Evolutionary conservation across 2,329 filamentous ascomycete species (phyloP), one percentile per base, ranked within the genome.

Genomic region (Fusarium zealandicum): DNA sequence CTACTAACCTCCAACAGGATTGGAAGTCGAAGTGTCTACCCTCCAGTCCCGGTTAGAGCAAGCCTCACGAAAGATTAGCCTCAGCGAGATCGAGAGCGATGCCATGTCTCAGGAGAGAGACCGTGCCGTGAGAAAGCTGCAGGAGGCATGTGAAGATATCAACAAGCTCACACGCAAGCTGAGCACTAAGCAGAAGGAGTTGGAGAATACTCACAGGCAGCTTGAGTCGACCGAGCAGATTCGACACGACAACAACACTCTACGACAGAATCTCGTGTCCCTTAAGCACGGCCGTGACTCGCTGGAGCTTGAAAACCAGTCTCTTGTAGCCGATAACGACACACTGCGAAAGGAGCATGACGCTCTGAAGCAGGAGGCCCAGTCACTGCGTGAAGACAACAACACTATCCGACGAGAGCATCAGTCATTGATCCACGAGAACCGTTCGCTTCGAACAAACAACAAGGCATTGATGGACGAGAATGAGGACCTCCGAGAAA

Each of bases 41-140:
- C 74, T 90, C 31, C 83, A 88, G 64, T 76, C 80, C 7, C 84
- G 83, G 13, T 75, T 90, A 2, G 84, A 88, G 54, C 80, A 86
- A 59, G 79, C 83, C 31, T 84, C 86, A 48, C 82, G 82, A 37
- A 87, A 87, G 66, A 76, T 83, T 18, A 84, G 81, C 55, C 78
- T 84, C n/a, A 78, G 81, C 30, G 84, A 89, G 43, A 85, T 86
- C 45, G 82, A 86, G 57, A 85, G 82, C 53, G 83, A 87, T 57
- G 82, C 85, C 4, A 73, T 89, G 35, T 78, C 80, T 3, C 79
- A 82, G 25, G 88, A 90, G 70, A 82, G 86, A 25, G 87, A 90
- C 61, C 83, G 85, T 39, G 82, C 88, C 31, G 77, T 88, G 41
- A 80, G 80, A 44, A 86, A 87, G 64, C 77, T 87, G 6, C 82